Base-by-base conservation (phyloP, 2,329 filamentous ascomycete species). In the Ampelomyces quisqualis region DNA sequence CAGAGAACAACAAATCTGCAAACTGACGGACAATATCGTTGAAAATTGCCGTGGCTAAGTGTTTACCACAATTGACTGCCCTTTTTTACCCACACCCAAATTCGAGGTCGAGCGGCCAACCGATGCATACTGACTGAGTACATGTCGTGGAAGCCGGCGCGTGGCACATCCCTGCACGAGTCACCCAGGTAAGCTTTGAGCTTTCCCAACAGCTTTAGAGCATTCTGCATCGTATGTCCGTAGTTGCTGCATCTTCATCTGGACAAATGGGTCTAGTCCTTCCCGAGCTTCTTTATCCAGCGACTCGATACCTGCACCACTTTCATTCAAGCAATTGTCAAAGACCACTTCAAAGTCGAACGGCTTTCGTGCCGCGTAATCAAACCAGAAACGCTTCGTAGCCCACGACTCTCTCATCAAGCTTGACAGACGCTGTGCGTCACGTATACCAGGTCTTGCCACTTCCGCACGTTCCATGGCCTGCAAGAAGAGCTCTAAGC, bases 321-420 rank as follows among this genome's bases (percentile, higher is more conserved):
- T 46, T 39, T 26, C 21, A n/a, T 35, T 48, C 38, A 44, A 47
- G 28, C 14, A 44, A 34, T 22, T 41, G 43, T 62, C 62, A 70
- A 40, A 36, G 70, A 13, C 68, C 48, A 18, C 46, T 41, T 70
- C 68, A 2, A 69, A 21, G 23, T 70, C 63, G 5, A 68, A 62
- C 39, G 63, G 62, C 34, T 58, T 70, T 36, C 67, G 58, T 11
- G 60, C 58, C 10, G 62, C 65, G 45, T 58, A 67, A 37, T 71
- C 48, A 30, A 70, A 68, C 67, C 63, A 70, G 47, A 71, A 70
- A 18, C 51, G 53, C 2, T 59, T 58, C 14, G 38, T 58, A n/a
- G 24, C 44, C 69, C 67, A 70, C 4, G 66, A 67, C 3, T 69
- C 55, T 20, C 62, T 60, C 63, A 71, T 69, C 23, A 47, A 46